Evolutionary conservation across 257 asterid genomes (phyloP), one percentile per base, ranked within the genome.

Genomic region (Gynochthodes officinalis): DNA sequence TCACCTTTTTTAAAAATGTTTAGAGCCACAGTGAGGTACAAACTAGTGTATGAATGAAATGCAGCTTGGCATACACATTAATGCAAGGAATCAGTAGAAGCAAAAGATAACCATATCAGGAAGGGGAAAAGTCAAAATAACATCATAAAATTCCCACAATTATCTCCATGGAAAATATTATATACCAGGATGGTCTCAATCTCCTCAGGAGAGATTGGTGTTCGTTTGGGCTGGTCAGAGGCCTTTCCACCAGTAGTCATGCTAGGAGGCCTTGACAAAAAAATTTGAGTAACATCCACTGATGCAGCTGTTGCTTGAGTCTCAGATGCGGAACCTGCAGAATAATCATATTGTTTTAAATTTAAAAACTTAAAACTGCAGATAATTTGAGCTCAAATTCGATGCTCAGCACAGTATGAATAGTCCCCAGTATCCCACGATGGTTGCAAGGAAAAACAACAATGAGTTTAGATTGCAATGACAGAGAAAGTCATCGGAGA

Each of bases 171-270:
- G 37, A 35, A 13, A 64, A 15, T 27, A 28, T 21, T 63, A 75
- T 86, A 16, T 88, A 94, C 99, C 99, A 91, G 71, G 78, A 94
- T 64, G 61, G 90, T 82, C 21, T 94, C 99, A 40, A 94, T 94
- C 89, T 94, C 99, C 71, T 91, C 97, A 75, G 78, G 85, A 78
- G 99, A 68, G 50, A 94, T 87, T 0, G 95, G 97, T 62, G 96
- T 85, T 82, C 99, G 77, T 84, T 88, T 91, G 54, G 97, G 97
- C 82, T 91, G 99, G 76, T 91, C 97, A 55, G 97, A 89, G 79
- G 97, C 99, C 83, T 84, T 94, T 77, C 97, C 97, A 79, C 93
- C 92, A 1, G 79, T 73, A 55, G 91, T 80, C 68, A 27, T 69
- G 81, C 67, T 84, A 67, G 85, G 78, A 43, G 88, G 78, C 86